phyloP scores from a whole-genome alignment of 371 early-diverging fungal species.

The Mortierella sp. region DNA sequence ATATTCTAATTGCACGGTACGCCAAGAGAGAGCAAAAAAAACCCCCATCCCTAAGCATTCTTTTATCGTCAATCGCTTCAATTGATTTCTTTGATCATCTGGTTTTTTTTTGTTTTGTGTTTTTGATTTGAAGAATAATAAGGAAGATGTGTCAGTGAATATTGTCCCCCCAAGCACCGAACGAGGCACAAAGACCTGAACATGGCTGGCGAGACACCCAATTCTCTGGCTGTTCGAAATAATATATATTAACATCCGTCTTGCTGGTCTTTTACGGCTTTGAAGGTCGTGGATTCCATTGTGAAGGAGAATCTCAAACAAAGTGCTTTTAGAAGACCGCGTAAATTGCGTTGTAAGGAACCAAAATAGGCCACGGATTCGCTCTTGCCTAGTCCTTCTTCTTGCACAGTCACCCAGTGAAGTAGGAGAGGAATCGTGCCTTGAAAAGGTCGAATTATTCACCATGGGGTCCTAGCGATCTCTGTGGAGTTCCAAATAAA shows the following conservation, averaged over 20 bases:
- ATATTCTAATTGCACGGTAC: too few species aligned
- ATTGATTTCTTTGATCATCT: too few species aligned
- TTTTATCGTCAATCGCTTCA: too few species aligned
- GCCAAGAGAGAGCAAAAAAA: too few species aligned
- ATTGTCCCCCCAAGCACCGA: constrained; percentile 50
- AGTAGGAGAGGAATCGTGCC: too few species aligned
- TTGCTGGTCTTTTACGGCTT: constrained; percentile 58
- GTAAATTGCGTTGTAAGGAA: constrained; percentile 55
- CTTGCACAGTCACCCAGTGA: too few species aligned
- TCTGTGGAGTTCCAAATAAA: neutral
- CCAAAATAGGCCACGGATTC: neutral
- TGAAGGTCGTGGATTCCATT: constrained; percentile 54
- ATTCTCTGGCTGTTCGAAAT: constrained; percentile 55
- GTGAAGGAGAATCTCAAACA: constrained; percentile 46
- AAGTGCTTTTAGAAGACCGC: constrained; percentile 59
- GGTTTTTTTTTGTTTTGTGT: neutral
- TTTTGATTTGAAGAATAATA: neutral
- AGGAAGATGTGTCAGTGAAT: constrained; percentile 43
- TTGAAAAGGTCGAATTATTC: neutral
- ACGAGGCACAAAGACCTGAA: constrained; percentile 41
- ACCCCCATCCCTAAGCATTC: too few species aligned
- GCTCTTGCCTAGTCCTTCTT: too few species aligned
- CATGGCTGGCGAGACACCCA: constrained; percentile 53
- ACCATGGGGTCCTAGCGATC: neutral
- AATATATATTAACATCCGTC: constrained; percentile 43